Base-by-base conservation (phyloP, 352 stramenopile species). In the Globisporangium alternatum region DNA sequence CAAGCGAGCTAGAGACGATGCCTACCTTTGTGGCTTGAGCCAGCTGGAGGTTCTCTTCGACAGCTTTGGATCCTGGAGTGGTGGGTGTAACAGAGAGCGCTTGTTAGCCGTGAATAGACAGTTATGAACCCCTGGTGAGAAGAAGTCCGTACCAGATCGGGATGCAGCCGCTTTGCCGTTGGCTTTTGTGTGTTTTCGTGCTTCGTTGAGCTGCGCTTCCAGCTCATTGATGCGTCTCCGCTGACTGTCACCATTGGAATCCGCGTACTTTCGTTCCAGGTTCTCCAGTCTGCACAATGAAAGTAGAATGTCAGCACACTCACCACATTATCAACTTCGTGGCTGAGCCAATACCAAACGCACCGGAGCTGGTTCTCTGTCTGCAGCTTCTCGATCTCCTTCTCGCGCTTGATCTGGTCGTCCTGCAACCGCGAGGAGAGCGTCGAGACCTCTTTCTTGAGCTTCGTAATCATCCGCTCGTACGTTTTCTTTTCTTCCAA, bases 1-100 rank as follows among this genome's bases (percentile, higher is more conserved):
- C 13, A 56, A 22, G 15, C 21, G 9, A 41, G 35, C 21, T 37
- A 12, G 30, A 9, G 7, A 37, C 12, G 7, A 8, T 37, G 17
- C 28, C n/a, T 67, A 92, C 83, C 76, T 93, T 95, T 45, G 89
- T 89, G 4, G 83, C 76, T 61, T 91, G 83, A 12, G 74, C 76
- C 5, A 91, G 70, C 58, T 91, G 80, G 17, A 88, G 51, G 15
- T 64, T 80, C 12, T 74, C 59, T 62, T 88, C 77, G 15, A 71
- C 76, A 43, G 77, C 76, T 56, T 75, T 75, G 53, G 69, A 64
- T n/a, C 70, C 75, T 75, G 52, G n/a, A 57, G 17, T 39, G 10
- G 5, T 19, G n/a, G 10, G 5, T 19, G n/a, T 4, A 58, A 3
- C 17, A 57, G 10, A 19, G 12, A 44, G 33, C 33, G 33, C 9